These are phyloP conservation scores for Aspergillus kassunensis DNA, from an alignment of 495 filamentous ascomycete species.

Conservation along the genomic window DNA sequence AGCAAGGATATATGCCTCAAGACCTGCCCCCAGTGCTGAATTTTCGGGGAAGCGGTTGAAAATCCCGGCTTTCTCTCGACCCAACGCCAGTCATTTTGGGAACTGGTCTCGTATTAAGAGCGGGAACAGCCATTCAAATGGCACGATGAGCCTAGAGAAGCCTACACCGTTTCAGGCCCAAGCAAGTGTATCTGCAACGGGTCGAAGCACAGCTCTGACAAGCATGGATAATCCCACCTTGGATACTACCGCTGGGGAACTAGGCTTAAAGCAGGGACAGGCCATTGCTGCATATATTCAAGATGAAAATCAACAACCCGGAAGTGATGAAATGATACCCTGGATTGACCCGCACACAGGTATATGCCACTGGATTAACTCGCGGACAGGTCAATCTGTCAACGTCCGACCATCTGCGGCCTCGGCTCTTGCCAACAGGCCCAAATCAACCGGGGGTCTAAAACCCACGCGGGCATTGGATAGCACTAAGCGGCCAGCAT, in stretches of 20 bases:
- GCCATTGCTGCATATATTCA: not conserved
- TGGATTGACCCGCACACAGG: conserved; percentile 72
- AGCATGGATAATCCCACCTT: not conserved
- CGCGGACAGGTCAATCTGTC: conserved; percentile 56
- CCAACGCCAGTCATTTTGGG: conserved; percentile 52
- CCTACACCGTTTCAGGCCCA: not conserved
- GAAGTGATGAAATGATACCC: conserved; percentile 38
- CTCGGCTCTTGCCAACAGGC: conserved; percentile 6
- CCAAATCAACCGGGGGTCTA: conserved; percentile 22
- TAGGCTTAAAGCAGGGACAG: not conserved
- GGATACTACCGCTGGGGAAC: not conserved
- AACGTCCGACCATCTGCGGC: conserved; percentile 1
- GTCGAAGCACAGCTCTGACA: not conserved
- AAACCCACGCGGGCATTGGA: not conserved
- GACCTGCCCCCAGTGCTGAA: conserved; percentile 17
- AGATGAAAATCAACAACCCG: not conserved
- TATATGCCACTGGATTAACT: conserved; percentile 52
- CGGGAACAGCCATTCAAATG: conserved; percentile 26
- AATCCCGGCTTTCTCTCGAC: conserved; percentile 30
- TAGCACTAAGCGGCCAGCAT: conserved; percentile 12
- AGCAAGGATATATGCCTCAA: not conserved
- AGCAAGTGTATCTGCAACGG: not conserved
- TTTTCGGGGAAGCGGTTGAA: conserved; percentile 25
- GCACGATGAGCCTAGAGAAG: not conserved
- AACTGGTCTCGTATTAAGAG: conserved; percentile 68